These are phyloP conservation scores for Cyclotella sp. DNA, from an alignment of 108 stramenopile species.

Conservation along the genomic window DNA sequence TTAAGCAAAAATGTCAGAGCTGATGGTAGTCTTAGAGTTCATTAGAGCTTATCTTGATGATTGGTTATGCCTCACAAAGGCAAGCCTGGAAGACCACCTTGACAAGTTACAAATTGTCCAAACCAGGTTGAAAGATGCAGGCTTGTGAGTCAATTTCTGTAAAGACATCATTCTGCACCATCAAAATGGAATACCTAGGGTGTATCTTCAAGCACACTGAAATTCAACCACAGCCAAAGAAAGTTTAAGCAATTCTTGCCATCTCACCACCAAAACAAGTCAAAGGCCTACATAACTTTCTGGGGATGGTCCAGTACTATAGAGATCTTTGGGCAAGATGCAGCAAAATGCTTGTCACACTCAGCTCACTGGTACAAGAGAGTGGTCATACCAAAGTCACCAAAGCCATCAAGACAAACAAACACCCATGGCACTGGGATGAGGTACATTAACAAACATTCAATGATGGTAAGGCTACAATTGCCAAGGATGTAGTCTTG, in stretches of 20 bases:
- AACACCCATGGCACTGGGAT: conserved; percentile 13
- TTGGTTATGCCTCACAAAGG: conserved; percentile 31
- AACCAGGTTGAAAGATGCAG: conserved; percentile 18
- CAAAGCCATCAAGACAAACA: conserved; percentile 4
- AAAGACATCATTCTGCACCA: conserved; percentile 8
- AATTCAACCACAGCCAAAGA: conserved; percentile 38
- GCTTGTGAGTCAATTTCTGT: conserved; percentile 29
- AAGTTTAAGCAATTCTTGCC: conserved; percentile 47
- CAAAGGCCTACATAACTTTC: conserved; percentile 37
- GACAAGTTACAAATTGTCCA: conserved; percentile 30
- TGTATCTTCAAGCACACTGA: conserved; percentile 25
- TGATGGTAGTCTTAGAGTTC: conserved; percentile 35
- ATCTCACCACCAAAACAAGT: conserved; percentile 26
- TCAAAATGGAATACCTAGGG: conserved; percentile 46
- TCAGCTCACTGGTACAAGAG: conserved; percentile 29
- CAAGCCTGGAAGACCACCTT: conserved; percentile 37
- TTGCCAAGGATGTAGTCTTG: conserved; percentile 18
- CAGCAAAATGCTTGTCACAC: conserved; percentile 53
- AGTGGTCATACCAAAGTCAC: conserved; percentile 11
- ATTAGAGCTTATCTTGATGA: conserved; percentile 54
- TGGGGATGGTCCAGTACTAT: conserved; percentile 59
- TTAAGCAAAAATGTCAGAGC: conserved; percentile 47
- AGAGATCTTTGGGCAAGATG: conserved; percentile 55
- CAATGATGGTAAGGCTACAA: too few species aligned
- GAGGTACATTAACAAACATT: conserved; percentile 9